These are phyloP conservation scores for Dictyostelium purpureum DNA, from an alignment of 78 protist species.

Conservation along the genomic window DNA sequence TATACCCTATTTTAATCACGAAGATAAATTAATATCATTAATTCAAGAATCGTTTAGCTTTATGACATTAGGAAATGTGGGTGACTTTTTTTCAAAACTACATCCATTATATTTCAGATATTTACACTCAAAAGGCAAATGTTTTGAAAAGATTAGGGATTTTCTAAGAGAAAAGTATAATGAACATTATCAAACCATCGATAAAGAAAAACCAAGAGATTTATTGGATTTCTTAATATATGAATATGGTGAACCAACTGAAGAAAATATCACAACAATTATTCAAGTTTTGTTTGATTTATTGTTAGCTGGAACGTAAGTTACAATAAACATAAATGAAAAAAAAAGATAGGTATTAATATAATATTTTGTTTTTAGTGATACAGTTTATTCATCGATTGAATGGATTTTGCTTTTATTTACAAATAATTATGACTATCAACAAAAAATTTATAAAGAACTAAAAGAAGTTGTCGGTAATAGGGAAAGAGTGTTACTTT, in stretches of 20 bases:
- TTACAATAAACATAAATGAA: not conserved
- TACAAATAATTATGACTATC: slow-evolving; percentile 14
- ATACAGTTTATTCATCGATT: slow-evolving; percentile 20
- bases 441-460: slow-evolving; percentile 5
- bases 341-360: not conserved
- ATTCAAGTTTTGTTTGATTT: not conserved
- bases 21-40: not conserved
- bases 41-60: slow-evolving; percentile 14
- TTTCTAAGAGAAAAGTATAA: not conserved
- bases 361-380: slow-evolving; percentile 16
- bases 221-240: slow-evolving; percentile 15
- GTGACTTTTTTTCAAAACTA: not conserved
- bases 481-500: not conserved
- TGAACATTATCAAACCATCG: not conserved
- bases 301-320: not conserved
- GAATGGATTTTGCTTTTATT: slow-evolving; percentile 38
- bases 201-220: slow-evolving; percentile 45
- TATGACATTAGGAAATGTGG: not conserved
- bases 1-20: slow-evolving; percentile 20
- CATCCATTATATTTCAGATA: not conserved
- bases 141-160: not conserved
- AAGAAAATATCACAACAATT: not conserved
- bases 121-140: not conserved
- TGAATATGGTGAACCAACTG: not conserved
- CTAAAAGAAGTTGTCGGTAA: not conserved